Evolutionary conservation across 2,329 filamentous ascomycete species (phyloP).

Genomic region (Hypoxylon sp.): DNA sequence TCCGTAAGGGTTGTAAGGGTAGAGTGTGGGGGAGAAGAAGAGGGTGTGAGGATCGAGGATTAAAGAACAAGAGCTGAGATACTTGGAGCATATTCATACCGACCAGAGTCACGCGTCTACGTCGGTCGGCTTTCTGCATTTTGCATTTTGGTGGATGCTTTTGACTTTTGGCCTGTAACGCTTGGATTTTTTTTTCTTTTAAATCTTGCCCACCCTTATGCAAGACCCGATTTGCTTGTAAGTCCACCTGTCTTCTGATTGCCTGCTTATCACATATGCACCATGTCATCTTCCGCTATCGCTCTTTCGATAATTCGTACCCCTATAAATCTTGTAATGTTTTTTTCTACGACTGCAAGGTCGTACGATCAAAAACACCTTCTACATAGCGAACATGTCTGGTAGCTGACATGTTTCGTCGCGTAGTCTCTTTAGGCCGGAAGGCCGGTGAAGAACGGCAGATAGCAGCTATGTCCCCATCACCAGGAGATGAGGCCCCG

Average conservation of each 20-base stretch:
- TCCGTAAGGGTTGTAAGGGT: constrained; percentile 27
- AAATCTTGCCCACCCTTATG: constrained; percentile 40
- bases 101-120: constrained; percentile 28
- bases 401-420: constrained; percentile 57
- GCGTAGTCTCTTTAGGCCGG: constrained; percentile 59
- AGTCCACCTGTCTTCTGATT: constrained; percentile 36
- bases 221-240: constrained; percentile 44
- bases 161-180: constrained; percentile 27
- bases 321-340: constrained; percentile 1
- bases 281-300: constrained; percentile 32
- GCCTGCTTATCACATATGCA: constrained; percentile 29
- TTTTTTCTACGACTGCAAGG: constrained; percentile 9
- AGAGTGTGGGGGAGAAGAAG: constrained; percentile 15
- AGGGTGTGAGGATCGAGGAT: constrained; percentile 15
- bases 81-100: constrained; percentile 19
- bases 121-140: constrained; percentile 29
- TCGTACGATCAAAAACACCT: constrained; percentile 14
- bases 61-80: constrained; percentile 13
- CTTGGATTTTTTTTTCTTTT: constrained; percentile 14
- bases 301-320: constrained; percentile 11
- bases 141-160: constrained; percentile 32
- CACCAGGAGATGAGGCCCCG: constrained; percentile 66
- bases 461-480: constrained; percentile 68
- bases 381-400: constrained; percentile 18
- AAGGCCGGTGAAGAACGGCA: constrained; percentile 56